A percentile compares a stretch with the other conserved stretches of the same genome.
These are phyloP conservation scores for Cercospora sojina DNA, from an alignment of 2,329 filamentous ascomycete species.

Conservation along the genomic window DNA sequence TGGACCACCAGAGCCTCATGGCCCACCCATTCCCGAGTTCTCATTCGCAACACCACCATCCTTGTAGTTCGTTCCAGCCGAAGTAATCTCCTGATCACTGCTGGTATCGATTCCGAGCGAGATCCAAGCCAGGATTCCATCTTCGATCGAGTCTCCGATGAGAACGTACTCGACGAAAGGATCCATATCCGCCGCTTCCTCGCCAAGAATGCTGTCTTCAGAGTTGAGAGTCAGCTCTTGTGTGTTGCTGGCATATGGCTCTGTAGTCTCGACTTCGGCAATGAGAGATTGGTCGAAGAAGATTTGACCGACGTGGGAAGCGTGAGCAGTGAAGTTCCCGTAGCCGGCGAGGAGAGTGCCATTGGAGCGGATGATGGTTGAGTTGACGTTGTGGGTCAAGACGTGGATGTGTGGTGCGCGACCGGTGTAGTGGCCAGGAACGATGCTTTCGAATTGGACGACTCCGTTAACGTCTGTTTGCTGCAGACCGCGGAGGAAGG, in stretches of 20 bases:
- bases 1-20: constrained; percentile 6
- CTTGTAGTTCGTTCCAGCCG: constrained; percentile 25
- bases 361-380: constrained; percentile 42
- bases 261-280: constrained; percentile 48
- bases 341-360: constrained; percentile 51
- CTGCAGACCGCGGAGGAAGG: constrained; percentile 46
- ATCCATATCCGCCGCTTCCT: constrained; percentile 52
- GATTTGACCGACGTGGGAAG: constrained; percentile 62
- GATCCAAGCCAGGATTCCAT: constrained; percentile 58
- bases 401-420: constrained; percentile 47
- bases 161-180: constrained; percentile 59
- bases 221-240: constrained; percentile 51
- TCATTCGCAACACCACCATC: constrained; percentile 28
- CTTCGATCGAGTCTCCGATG: constrained; percentile 53
- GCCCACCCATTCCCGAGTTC: constrained; percentile 21
- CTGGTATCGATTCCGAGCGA: constrained; percentile 51
- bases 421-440: constrained; percentile 48
- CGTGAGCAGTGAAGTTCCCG: constrained; percentile 34
- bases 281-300: constrained; percentile 64
- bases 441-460: constrained; percentile 45
- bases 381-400: constrained; percentile 41
- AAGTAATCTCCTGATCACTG: constrained; percentile 25
- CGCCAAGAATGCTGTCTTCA: constrained; percentile 51
- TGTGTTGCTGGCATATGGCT: constrained; percentile 48
- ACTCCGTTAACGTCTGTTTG: constrained; percentile 44